A percentile compares a stretch with the other conserved stretches of the same genome.
Evolutionary conservation across 768 basidiomycete species (phyloP).

Genomic region (Cystobasidiopsis lactophilus): DNA sequence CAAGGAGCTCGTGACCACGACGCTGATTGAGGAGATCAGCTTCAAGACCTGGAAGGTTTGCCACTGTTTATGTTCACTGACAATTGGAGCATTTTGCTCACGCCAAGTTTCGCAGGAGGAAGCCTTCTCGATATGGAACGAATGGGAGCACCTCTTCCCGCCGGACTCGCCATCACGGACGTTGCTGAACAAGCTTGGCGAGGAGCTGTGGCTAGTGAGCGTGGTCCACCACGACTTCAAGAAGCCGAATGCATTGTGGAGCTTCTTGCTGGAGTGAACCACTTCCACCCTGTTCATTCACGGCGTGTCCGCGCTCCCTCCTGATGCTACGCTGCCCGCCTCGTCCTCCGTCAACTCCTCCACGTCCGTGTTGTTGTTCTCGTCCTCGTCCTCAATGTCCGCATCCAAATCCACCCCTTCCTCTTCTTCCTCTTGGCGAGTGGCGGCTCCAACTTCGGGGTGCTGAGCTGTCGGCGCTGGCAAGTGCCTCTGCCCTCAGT

Average conservation of each 20-base stretch:
- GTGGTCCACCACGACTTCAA: slow-evolving; percentile 87
- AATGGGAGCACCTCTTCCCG: slow-evolving; percentile 76
- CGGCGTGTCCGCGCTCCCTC: not conserved
- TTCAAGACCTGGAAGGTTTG: slow-evolving; percentile 91
- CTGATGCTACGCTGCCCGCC: not conserved
- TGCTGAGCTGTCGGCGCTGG: not conserved
- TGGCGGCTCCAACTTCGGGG: not conserved
- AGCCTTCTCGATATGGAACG: slow-evolving; percentile 83
- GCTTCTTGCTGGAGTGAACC: slow-evolving; percentile 41
- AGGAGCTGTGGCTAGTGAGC: slow-evolving; percentile 70
- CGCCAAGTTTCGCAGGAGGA: slow-evolving; percentile 54
- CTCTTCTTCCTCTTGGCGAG: not conserved
- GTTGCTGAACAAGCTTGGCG: slow-evolving; percentile 47
- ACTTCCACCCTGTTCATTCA: not conserved
- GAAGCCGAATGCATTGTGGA: slow-evolving; percentile 54
- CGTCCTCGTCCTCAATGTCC: slow-evolving; percentile 7
- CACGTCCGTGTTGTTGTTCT: not conserved
- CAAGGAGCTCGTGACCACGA: slow-evolving; percentile 84
- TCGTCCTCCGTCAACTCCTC: slow-evolving; percentile 8
- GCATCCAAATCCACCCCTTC: slow-evolving; percentile 7
- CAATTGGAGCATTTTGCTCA: not conserved
- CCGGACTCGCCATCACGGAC: slow-evolving; percentile 47
- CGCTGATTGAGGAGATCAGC: slow-evolving; percentile 83
- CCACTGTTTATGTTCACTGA: not conserved
- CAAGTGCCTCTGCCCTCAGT: too few species aligned